Conservation (phyloP, 2,329 filamentous ascomycete genomes). For the Aspergillus unguis region DNA sequence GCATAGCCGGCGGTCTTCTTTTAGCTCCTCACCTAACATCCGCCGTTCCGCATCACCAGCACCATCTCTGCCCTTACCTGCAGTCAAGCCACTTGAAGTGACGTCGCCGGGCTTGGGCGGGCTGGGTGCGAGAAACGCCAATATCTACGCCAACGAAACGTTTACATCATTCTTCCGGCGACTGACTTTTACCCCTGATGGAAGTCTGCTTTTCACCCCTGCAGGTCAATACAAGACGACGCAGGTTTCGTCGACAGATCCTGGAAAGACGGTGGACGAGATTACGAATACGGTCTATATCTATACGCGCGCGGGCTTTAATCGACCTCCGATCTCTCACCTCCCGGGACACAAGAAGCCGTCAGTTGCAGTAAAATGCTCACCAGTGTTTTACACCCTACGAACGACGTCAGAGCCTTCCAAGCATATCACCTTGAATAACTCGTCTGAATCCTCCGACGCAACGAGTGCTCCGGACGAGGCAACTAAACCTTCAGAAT, state of each 20-base stretch:
- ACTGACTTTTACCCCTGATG: slow-evolving; percentile 91
- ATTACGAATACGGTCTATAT: slow-evolving; percentile 97
- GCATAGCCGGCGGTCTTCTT: slow-evolving; percentile 91
- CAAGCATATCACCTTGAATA: slow-evolving; percentile 91
- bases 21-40: slow-evolving; percentile 71
- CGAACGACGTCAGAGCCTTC: slow-evolving; percentile 67
- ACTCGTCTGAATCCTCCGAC: slow-evolving; percentile 57
- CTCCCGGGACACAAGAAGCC: slow-evolving; percentile 97
- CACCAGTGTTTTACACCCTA: slow-evolving; percentile 80
- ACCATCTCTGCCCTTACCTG: slow-evolving; percentile 87
- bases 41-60: slow-evolving; percentile 89
- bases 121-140: slow-evolving; percentile 74
- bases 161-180: slow-evolving; percentile 95
- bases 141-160: slow-evolving; percentile 93
- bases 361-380: slow-evolving; percentile 92
- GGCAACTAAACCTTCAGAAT: slow-evolving; percentile 50
- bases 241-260: slow-evolving; percentile 63
- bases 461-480: slow-evolving; percentile 56
- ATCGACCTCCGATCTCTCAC: slow-evolving; percentile 92
- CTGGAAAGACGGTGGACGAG: slow-evolving; percentile 73
- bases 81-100: slow-evolving; percentile 88
- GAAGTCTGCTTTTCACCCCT: slow-evolving; percentile 87
- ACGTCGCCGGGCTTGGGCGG: slow-evolving; percentile 70
- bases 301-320: slow-evolving; percentile 92
- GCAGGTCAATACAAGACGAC: slow-evolving; percentile 92